Evolutionary conservation across 257 asterid species (phyloP).

Genomic region (Petunia secreta): DNA sequence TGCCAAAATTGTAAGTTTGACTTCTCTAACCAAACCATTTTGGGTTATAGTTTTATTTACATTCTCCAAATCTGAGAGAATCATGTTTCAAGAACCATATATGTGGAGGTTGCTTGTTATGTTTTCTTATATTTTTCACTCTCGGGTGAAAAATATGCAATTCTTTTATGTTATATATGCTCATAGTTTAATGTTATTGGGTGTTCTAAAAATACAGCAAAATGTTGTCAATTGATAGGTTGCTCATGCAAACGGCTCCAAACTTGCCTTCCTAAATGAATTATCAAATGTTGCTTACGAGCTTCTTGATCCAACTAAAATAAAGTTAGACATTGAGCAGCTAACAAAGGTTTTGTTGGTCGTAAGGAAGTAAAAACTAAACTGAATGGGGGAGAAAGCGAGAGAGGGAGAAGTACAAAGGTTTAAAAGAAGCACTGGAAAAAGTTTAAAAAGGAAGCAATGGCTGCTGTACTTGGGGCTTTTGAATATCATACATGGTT

Average conservation of each 20-base stretch:
- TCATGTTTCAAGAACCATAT: slow-evolving; percentile 17
- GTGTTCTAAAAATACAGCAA: not conserved
- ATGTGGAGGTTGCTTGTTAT: slow-evolving; percentile 10
- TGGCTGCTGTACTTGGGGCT: no score
- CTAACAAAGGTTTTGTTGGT: slow-evolving; percentile 8
- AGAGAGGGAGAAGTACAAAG: not conserved
- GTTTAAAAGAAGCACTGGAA: no score
- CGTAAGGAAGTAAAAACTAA: not conserved
- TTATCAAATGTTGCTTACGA: not conserved
- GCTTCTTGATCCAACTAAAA: slow-evolving; percentile 15
- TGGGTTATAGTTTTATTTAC: slow-evolving; percentile 13
- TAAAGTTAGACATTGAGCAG: slow-evolving; percentile 1
- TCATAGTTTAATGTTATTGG: not conserved
- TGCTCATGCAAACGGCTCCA: not conserved
- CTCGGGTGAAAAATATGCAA: not conserved
- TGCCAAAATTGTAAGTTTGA: slow-evolving; percentile 45
- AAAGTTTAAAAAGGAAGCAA: no score
- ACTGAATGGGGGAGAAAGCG: not conserved
- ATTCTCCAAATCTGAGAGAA: slow-evolving; percentile 20
- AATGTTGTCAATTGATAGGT: not conserved
- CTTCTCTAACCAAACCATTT: slow-evolving; percentile 20
- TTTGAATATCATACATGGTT: no score
- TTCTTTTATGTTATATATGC: not conserved
- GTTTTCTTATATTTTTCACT: slow-evolving; percentile 12
- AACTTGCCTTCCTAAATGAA: not conserved